Base-by-base conservation (phyloP, 2,329 filamentous ascomycete genomes). In the Chaetomium sp. region DNA sequence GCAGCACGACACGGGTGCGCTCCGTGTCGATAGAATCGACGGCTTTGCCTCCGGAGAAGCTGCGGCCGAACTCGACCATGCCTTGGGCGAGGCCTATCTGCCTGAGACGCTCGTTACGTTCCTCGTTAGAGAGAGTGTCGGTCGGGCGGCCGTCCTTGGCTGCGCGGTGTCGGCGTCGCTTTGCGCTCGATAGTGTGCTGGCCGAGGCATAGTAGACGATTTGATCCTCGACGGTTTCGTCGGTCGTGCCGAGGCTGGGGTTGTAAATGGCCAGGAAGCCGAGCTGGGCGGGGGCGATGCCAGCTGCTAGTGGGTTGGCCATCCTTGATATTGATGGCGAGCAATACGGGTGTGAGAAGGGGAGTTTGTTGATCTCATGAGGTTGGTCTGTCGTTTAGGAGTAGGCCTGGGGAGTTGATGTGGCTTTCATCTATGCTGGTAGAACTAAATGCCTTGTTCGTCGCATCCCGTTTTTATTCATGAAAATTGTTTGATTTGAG, bases 11-110 rank as follows among this genome's bases (percentile, higher is more conserved):
- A 35, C 93, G 86, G 57, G 90, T 88, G 80, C 91, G 95, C 72
- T 97, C 91, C 1, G 95, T 98, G 74, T 99, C 95, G 65, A 99
- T 89, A 10, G 88, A 87, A 72, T 97, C 92, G 47, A 97, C 86
- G 1, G 91, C 77, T 70, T 88, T 83, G 65, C 89, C 91, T 67
- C 87, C 84, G 2, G 93, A 90, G 77, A 99, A 99, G 72, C 88
- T 93, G 74, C 88, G 90, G 72, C 91, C 91, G 79, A 99, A 99
- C 75, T 89, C 91, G 65, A 96, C 90, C 90, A 98, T 97, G 75
- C 93, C 95, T 80, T 99, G 95, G 49, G 95, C 95, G 68, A 99
- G 86, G 45, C 95, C 95, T 75, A 99, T 93, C 81, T 97, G 93
- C 69, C 95, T 87, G 72, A 98, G 81, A 71, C 89, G 90, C 79